Conservation (phyloP, 179 eudicot genomes). For the Heliamphora pulchella region DNA sequence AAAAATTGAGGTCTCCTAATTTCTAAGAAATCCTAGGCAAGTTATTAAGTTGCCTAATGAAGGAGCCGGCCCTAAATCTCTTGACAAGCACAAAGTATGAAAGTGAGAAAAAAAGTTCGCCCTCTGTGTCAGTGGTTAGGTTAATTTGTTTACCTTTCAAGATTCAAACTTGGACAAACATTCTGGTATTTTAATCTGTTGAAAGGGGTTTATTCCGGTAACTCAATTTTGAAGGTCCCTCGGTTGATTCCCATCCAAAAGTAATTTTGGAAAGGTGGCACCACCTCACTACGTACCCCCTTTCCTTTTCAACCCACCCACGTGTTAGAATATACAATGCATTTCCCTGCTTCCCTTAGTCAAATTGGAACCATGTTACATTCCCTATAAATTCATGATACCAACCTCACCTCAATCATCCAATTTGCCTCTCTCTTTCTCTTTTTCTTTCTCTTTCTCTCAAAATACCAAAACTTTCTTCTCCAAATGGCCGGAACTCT, state of each 20-base stretch:
- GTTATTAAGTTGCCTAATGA: too few species aligned
- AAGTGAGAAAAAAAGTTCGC: too few species aligned
- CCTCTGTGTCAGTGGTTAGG: too few species aligned
- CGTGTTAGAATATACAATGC: slow-evolving; percentile 8
- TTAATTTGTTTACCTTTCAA: background rate
- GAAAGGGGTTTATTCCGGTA: background rate
- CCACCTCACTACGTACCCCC: background rate
- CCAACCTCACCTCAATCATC: background rate
- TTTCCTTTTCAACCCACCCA: slow-evolving; percentile 8
- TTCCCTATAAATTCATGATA: background rate
- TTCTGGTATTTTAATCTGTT: background rate
- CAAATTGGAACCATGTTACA: background rate
- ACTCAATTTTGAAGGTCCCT: background rate
- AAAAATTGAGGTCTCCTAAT: too few species aligned
- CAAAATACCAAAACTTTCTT: background rate
- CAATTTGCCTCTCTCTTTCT: background rate
- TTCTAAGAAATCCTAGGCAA: too few species aligned
- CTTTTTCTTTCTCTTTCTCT: background rate
- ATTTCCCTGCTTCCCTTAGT: background rate
- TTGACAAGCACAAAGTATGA: too few species aligned
- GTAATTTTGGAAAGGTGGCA: background rate
- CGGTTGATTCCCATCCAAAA: background rate
- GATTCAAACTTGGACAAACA: background rate
- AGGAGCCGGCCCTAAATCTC: too few species aligned
- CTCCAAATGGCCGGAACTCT: background rate